Evolutionary conservation across 208 protist genomes (phyloP), one percentile per base, ranked within the genome.

Genomic region (Leptomonas pyrrhocoris): DNA sequence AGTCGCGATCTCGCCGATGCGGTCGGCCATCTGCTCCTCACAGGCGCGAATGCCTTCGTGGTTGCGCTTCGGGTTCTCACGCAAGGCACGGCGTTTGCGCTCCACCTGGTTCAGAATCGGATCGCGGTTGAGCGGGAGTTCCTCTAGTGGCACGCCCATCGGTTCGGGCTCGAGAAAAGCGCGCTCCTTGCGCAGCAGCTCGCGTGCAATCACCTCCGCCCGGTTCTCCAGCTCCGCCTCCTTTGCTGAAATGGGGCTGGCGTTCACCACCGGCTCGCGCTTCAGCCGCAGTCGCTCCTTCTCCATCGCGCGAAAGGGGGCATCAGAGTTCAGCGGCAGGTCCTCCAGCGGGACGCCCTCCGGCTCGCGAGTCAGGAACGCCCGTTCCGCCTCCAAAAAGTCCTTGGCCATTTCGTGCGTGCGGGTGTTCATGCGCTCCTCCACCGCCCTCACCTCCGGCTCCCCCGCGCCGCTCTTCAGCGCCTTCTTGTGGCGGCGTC

Each of bases 91-190:
- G 23, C 92, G 84, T 27, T 80, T 36, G 30, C 81, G 82, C 70
- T 96, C 92, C 15, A 92, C 68, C 25, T 77, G 70, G 64, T 93
- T 90, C 19, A 96, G 70, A 16, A 68, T n/a, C n/a, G 27, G 30
- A 31, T 96, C 85, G 58, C 74, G 28, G 68, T 96, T 93, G 28
- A 96, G 79, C 27, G 86, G 88, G 19, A 96, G 80, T 46, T 94
- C 86, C 49, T 83, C 83, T 5, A 96, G 77, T 28, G 84, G 85
- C 46, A 96, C 83, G 43, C 92, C 89, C 13, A 91, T 67, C 12
- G 92, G 92, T 74, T 94, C 89, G n/a, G 77, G 86, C 27, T 96
- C 92, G 34, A 96, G 77, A 54, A 93, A 93, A 27, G 81, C 81
- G 50, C 88, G 86, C 73, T 95, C 90, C 72, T 88, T 88, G 46